Base-by-base conservation (phyloP, 148 eudicot genomes). In the Silene latifolia region DNA sequence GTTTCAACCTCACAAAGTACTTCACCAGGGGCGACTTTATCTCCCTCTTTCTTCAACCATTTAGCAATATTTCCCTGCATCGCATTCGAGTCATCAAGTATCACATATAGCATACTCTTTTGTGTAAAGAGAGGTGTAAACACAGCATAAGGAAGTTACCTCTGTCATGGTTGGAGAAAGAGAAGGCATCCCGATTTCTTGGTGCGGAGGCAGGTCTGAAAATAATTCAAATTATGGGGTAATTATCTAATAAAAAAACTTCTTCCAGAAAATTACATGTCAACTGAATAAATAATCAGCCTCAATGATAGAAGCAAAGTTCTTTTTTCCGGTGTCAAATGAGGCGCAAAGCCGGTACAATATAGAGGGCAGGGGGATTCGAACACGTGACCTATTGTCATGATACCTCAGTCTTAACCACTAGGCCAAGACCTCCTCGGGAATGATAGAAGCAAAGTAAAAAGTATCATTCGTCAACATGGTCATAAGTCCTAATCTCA, bases 1-100 rank as follows among this genome's bases (percentile, higher is more conserved):
- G 99, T 95, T 89, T 95, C 99, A 74, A 95, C 98, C 87, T 95
- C 99, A 80, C 99, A 95, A 19, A 95, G 93, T 60, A 95, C 98
- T 89, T 95, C 99, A 73, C 99, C 99, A 58, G 94, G 85, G 76
- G 91, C 62, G 80, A 95, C 86, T 83, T 89, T 83, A 72, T 95
- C 99, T 54, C 99, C 99, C 83, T 90, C 99, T 80, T 95, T 95
- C 84, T 92, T 95, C 78, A 95, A 79, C 99, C 99, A 95, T 74
- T 90, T 90, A 23, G 97, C 99, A 82, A 95, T 89, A 77, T 92
- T 95, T 46, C 99, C 96, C 97, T 92, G 85, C 72, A 84, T 67
- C 79, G 63, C 77, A 68, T 78, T 70, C 21, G 56, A 13, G 80
- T 64, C 39, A 63, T 42, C 62, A 73, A 23, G 9, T 20, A 71